Evolutionary conservation across 768 basidiomycete species (phyloP).

Genomic region (Daedaleopsis nitida): DNA sequence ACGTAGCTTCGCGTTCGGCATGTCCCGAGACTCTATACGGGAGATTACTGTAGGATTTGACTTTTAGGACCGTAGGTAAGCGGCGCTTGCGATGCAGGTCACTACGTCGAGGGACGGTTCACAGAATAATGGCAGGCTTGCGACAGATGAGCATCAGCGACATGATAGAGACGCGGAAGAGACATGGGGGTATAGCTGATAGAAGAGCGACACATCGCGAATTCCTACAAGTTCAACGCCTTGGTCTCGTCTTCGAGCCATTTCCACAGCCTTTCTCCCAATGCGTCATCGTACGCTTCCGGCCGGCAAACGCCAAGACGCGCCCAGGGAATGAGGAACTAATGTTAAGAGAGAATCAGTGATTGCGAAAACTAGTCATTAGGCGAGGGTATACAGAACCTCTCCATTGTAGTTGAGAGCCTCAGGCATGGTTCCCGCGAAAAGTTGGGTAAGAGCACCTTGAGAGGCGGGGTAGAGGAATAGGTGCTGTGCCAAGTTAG

Average conservation of each 20-base stretch:
- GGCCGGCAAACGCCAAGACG: slow-evolving; percentile 16
- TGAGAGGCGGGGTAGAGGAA: slow-evolving; percentile 33
- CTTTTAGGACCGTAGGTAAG: too few relatives aligned
- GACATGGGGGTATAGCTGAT: too few relatives aligned
- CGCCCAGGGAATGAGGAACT: slow-evolving; percentile 25
- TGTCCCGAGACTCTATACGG: too few relatives aligned
- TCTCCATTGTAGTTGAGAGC: slow-evolving; percentile 41
- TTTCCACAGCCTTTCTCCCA: slow-evolving; percentile 20
- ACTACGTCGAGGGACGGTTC: too few relatives aligned
- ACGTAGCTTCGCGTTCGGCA: too few relatives aligned
- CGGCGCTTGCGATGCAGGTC: too few relatives aligned
- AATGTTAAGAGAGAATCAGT: neutral
- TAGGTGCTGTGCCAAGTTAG: slow-evolving; percentile 17
- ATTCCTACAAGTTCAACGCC: neutral
- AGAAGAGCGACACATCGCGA: too few relatives aligned
- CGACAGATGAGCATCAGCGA: too few relatives aligned
- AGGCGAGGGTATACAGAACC: slow-evolving; percentile 20
- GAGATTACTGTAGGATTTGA: too few relatives aligned
- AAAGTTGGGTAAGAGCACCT: slow-evolving; percentile 32
- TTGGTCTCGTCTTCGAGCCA: slow-evolving; percentile 22
- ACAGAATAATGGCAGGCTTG: too few relatives aligned
- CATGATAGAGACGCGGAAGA: too few relatives aligned
- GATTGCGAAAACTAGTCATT: too few relatives aligned
- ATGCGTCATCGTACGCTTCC: slow-evolving; percentile 18
- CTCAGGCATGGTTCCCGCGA: slow-evolving; percentile 40